Evolutionary conservation across 768 basidiomycete genomes (phyloP), one percentile per base, ranked within the genome.

Genomic region (Pleurotus cornucopiae): DNA sequence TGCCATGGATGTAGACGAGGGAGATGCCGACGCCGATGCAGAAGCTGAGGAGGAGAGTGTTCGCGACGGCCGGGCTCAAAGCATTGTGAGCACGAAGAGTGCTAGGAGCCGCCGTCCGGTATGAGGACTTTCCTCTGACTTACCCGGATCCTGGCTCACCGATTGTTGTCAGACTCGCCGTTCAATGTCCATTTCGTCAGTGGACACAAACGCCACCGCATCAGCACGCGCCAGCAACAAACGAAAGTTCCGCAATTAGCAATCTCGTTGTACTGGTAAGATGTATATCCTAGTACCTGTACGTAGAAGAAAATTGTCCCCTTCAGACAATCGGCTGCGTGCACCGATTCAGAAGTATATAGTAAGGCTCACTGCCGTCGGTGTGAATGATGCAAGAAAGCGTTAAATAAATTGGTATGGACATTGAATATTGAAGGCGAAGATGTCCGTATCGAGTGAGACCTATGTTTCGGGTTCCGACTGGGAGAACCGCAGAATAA

Each of bases 401-500:
- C 30, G 2, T 34, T 34, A 34, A 34, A 34, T 34, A 34, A 34
- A 34, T 34, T 34, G 30, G 30, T 34, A 34, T 34, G 30, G 30
- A 34, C 30, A 34, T 34, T 34, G 30, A 34, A 34, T 9, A 34
- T 34, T 34, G 30, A 34, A 34, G 11, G 30, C 30, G 11, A 34
- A 34, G 30, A 34, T 11, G 30, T 34, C 30, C 30, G 9, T 34
- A 34, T 11, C 7, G 30, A 34, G 11, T 34, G 30, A 34, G 30
- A 34, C 41, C 41, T 44, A 44, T 44, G 13, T 18, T 11, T 12
- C 45, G 25, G 49, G 49, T 69, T 55, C 75, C 12, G 61, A 58
- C 59, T 75, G 66, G 6, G 88, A 81, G 70, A 94, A 92, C 48
- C 91, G 85, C 58, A 95, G 78, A 58, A 91, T 73, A 62, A 95